phyloP scores from a whole-genome alignment of 495 filamentous ascomycete species.

The Tuber borchii region DNA sequence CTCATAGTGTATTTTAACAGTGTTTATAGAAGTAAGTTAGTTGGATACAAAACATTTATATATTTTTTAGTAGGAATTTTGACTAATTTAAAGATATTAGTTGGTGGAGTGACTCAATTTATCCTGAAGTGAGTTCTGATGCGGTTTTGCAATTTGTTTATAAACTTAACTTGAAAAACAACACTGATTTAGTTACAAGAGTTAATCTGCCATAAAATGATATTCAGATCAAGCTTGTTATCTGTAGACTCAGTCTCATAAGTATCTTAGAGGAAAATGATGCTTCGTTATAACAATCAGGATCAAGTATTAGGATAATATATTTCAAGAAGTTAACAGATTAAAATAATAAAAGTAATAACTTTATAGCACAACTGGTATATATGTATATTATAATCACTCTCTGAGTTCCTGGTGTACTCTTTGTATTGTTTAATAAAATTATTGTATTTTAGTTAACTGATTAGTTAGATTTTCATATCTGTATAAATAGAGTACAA shows the following conservation, averaged over 20 bases:
- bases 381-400: too few relatives aligned
- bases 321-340: neutral
- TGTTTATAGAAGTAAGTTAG: neutral
- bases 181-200: too few relatives aligned
- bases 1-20: too few relatives aligned
- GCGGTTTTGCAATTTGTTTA: neutral
- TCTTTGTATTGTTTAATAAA: neutral
- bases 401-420: neutral
- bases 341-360: too few relatives aligned
- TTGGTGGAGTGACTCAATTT: neutral
- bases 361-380: too few relatives aligned
- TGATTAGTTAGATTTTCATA: neutral
- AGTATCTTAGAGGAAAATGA: slow-evolving; percentile 2
- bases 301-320: neutral
- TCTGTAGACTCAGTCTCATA: neutral
- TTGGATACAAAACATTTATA: neutral
- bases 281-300: neutral
- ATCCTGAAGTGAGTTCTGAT: neutral
- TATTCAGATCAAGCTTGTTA: neutral
- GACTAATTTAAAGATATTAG: neutral
- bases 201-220: neutral
- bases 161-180: too few relatives aligned
- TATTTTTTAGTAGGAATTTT: neutral
- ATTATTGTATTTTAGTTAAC: neutral
- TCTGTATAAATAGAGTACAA: neutral